These are phyloP conservation scores for Porogramme epimiltina DNA, from an alignment of 1,284 basidiomycete genomes.

Conservation along the genomic window DNA sequence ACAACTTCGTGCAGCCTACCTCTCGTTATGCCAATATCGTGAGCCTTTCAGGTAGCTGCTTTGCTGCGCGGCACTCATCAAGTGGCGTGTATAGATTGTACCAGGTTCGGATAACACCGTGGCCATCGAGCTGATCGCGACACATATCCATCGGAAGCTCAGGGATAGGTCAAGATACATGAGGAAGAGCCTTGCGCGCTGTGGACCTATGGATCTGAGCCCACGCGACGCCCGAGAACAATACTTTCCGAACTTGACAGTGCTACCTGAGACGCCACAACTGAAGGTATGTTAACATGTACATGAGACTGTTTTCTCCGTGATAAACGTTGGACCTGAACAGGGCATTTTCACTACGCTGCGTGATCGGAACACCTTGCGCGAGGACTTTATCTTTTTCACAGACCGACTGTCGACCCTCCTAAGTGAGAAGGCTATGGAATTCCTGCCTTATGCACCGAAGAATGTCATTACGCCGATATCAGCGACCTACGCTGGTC, in stretches of 20 bases:
- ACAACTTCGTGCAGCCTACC: constrained; percentile 93
- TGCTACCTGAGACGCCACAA: constrained; percentile 84
- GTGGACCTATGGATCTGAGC: constrained; percentile 24
- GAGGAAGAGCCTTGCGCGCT: constrained; percentile 68
- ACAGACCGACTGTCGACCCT: constrained; percentile 84
- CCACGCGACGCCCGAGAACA: constrained; percentile 25
- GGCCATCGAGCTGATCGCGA: constrained; percentile 94
- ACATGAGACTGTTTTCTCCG: not conserved
- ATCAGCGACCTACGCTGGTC: constrained; percentile 59
- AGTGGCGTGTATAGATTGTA: constrained; percentile 85
- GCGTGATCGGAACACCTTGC: constrained; percentile 67
- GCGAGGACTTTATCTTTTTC: constrained; percentile 91
- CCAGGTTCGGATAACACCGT: constrained; percentile 85
- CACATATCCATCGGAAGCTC: constrained; percentile 87
- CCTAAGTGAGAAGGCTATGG: constrained; percentile 84
- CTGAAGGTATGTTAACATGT: constrained; percentile 53
- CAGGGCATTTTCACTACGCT: constrained; percentile 90
- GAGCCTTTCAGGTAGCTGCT: too few species aligned
- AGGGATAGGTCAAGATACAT: constrained; percentile 76
- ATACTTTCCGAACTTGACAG: constrained; percentile 63
- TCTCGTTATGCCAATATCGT: constrained; percentile 89
- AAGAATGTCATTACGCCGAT: constrained; percentile 74
- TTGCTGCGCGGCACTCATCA: too few species aligned
- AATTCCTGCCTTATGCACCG: constrained; percentile 72
- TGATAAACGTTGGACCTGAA: not conserved